Evolutionary conservation across 2,329 filamentous ascomycete genomes (phyloP).

Genomic region (Trichoderma guizhouense): DNA sequence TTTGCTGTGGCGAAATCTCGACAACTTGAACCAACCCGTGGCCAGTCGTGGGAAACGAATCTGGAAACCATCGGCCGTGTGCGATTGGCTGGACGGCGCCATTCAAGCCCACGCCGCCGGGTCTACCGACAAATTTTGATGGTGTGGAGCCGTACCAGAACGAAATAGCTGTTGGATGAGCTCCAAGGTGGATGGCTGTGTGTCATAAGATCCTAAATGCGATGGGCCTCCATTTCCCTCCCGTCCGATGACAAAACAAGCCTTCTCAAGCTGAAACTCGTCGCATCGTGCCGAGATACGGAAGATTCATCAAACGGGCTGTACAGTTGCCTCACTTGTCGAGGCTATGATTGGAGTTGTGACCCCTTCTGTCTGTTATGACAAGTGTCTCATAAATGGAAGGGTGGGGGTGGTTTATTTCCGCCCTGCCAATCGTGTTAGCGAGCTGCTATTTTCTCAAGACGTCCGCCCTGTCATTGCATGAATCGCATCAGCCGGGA

Average conservation of each 20-base stretch:
- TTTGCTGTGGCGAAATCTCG: conserved; percentile 2
- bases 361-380: background rate
- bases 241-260: background rate
- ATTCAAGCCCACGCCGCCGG: background rate
- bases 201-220: background rate
- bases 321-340: background rate
- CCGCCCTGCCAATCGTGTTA: conserved; percentile 11
- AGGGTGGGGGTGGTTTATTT: conserved; percentile 10
- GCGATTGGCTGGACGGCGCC: background rate
- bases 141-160: background rate
- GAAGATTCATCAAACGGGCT: background rate
- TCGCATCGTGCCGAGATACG: background rate
- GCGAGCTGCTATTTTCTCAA: background rate
- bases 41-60: background rate
- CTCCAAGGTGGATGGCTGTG: background rate
- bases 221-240: background rate
- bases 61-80: background rate
- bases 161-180: background rate
- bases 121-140: conserved; percentile 9
- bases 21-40: background rate
- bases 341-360: background rate
- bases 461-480: background rate
- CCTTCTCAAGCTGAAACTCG: background rate
- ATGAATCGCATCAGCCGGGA: conserved; percentile 13
- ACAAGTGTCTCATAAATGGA: conserved; percentile 6